These are phyloP conservation scores for Yarrowia sp. DNA, from an alignment of 805 yeast genomes.

Conservation along the genomic window DNA sequence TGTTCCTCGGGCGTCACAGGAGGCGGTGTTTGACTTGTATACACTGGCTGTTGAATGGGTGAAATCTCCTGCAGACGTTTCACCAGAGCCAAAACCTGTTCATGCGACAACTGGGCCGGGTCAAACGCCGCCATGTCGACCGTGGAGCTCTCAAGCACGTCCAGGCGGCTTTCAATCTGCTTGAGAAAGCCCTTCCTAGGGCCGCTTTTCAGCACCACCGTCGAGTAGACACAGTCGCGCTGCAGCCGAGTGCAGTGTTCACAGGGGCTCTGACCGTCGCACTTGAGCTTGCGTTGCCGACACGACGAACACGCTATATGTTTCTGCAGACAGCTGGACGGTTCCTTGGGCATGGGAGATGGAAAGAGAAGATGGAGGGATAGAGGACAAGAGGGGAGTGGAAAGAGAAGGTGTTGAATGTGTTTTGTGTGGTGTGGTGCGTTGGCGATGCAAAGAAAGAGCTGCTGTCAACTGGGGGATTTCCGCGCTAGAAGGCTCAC, in stretches of 20 bases:
- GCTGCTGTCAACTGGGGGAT: not conserved
- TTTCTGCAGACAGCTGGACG: not conserved
- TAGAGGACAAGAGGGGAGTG: not conserved
- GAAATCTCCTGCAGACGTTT: not conserved
- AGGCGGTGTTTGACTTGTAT: not conserved
- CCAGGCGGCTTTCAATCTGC: constrained; percentile 11
- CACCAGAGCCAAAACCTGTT: constrained; percentile 1
- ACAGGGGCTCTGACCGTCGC: constrained; percentile 6
- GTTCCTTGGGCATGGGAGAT: constrained; percentile 6
- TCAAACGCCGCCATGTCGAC: constrained; percentile 11
- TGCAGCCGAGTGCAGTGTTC: constrained; percentile 12
- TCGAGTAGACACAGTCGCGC: constrained; percentile 16
- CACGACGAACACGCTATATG: constrained; percentile 16
- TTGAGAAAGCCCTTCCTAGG: constrained; percentile 13
- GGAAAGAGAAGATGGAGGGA: constrained; percentile 1
- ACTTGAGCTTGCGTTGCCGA: constrained; percentile 21
- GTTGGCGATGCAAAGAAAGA: not conserved
- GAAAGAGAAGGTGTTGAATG: not conserved
- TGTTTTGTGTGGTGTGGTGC: not conserved
- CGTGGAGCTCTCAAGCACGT: not conserved
- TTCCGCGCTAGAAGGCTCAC: constrained; percentile 15
- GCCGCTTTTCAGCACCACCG: constrained; percentile 14
- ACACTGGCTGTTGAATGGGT: not conserved
- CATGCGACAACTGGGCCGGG: constrained; percentile 2
- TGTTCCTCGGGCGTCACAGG: constrained; percentile 8